These are phyloP conservation scores for Lepidium africanum DNA, from an alignment of 345 rosid genomes.

Conservation along the genomic window DNA sequence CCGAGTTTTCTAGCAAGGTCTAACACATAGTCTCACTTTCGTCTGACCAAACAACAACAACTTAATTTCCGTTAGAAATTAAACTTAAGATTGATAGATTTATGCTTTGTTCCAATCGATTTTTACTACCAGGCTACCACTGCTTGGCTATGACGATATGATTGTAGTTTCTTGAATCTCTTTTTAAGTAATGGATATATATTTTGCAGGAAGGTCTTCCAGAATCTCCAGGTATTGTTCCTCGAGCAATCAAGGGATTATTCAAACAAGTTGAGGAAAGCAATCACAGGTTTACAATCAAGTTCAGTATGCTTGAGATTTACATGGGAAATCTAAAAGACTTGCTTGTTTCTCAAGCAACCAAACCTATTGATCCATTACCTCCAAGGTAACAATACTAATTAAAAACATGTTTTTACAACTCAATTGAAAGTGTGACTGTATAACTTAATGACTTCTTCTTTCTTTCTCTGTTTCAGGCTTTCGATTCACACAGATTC, in stretches of 20 bases:
- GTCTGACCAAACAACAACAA: too few species aligned
- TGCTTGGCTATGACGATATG: background rate
- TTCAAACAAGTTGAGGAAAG: constrained; percentile 51
- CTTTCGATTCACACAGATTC: constrained; percentile 54
- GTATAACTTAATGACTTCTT: background rate
- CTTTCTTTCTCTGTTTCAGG: constrained; percentile 35
- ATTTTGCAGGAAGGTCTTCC: constrained; percentile 56
- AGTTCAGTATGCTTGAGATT: constrained; percentile 82
- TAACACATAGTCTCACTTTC: too few species aligned
- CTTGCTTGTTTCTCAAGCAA: constrained; percentile 51
- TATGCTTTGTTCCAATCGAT: too few species aligned
- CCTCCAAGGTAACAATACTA: constrained; percentile 47
- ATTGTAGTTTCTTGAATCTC: background rate
- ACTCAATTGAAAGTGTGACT: background rate
- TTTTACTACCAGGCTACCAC: too few species aligned
- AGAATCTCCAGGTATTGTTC: constrained; percentile 58
- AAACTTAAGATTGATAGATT: too few species aligned
- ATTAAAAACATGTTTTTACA: background rate
- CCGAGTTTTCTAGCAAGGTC: too few species aligned
- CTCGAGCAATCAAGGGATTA: constrained; percentile 48
- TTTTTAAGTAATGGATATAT: background rate
- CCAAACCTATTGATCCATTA: constrained; percentile 38
- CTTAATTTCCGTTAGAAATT: too few species aligned
- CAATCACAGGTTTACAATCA: constrained; percentile 44
- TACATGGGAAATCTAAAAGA: constrained; percentile 79